phyloP scores from a whole-genome alignment of 2,329 filamentous ascomycete species.

The Penicillium verrucosum region DNA sequence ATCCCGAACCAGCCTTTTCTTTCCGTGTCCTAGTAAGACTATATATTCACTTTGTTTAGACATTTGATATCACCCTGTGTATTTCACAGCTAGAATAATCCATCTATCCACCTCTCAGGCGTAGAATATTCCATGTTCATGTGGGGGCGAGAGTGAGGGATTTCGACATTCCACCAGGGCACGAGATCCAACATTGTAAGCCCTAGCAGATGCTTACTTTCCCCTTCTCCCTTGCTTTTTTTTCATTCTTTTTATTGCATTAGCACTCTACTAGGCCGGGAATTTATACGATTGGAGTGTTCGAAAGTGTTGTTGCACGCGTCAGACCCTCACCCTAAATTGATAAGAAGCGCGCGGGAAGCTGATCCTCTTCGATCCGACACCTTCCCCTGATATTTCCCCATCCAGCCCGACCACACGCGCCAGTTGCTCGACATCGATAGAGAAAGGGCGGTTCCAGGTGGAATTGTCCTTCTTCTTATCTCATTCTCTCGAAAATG shows the following conservation, averaged over 20 bases:
- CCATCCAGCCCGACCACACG: slow-evolving; percentile 10
- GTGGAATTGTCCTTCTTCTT: slow-evolving; percentile 13
- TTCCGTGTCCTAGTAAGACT: slow-evolving; percentile 5
- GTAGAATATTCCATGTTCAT: slow-evolving; percentile 12
- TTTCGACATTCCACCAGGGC: slow-evolving; percentile 19
- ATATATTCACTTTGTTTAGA: background rate
- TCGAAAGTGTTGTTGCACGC: slow-evolving; percentile 25
- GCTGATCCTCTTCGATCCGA: slow-evolving; percentile 22
- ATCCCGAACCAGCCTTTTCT: background rate
- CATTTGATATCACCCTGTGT: slow-evolving; percentile 1
- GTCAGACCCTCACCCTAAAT: slow-evolving; percentile 26
- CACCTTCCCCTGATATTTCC: slow-evolving; percentile 25
- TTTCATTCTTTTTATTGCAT: slow-evolving; percentile 1
- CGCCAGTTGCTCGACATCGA: slow-evolving; percentile 14
- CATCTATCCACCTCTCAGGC: background rate
- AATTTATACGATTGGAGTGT: slow-evolving; percentile 3
- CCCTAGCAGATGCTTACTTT: slow-evolving; percentile 1
- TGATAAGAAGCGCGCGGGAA: slow-evolving; percentile 29
- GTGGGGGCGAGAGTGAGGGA: slow-evolving; percentile 11
- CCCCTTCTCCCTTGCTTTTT: slow-evolving; percentile 16
- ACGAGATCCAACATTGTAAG: slow-evolving; percentile 4
- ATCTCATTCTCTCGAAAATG: slow-evolving; percentile 24
- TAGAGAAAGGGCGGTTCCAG: slow-evolving; percentile 12
- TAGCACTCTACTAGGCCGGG: background rate
- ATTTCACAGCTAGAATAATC: slow-evolving; percentile 11